These are phyloP conservation scores for Solanum tacnaense DNA, from an alignment of 257 asterid genomes.

Conservation along the genomic window DNA sequence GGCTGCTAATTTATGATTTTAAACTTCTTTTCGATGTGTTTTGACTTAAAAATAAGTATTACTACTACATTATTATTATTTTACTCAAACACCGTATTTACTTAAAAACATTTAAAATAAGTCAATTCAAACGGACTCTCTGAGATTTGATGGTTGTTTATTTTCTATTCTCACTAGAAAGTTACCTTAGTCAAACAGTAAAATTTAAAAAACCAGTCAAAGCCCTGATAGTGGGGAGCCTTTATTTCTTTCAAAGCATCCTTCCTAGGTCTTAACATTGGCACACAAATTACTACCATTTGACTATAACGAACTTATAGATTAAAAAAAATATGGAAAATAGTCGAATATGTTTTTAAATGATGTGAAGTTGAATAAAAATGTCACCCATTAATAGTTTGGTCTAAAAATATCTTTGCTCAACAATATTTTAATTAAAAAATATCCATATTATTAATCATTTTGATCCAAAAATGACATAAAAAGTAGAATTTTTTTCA, in stretches of 20 bases:
- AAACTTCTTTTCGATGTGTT: too few relatives aligned
- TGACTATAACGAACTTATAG: not conserved
- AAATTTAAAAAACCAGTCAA: not conserved
- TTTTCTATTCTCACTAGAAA: not conserved
- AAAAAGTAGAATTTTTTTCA: not conserved
- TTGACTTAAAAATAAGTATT: too few relatives aligned
- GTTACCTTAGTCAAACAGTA: not conserved
- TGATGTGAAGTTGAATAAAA: not conserved
- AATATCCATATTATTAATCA: not conserved
- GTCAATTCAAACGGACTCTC: accelerated
- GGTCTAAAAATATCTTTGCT: not conserved
- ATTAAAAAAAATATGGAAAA: not conserved
- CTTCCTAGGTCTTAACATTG: not conserved
- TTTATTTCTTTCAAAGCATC: not conserved
- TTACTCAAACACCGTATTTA: too few relatives aligned
- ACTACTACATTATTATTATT: too few relatives aligned
- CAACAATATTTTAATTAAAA: too few relatives aligned
- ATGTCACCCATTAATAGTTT: too few relatives aligned
- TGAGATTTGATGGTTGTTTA: not conserved
- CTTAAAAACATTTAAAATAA: too few relatives aligned
- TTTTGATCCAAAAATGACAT: not conserved
- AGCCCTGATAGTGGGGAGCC: not conserved
- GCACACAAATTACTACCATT: not conserved
- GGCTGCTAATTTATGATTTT: not conserved
- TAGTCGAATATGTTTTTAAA: too few relatives aligned